Conservation (phyloP, 305 asterid genomes). For the Fraxinus greggii region DNA sequence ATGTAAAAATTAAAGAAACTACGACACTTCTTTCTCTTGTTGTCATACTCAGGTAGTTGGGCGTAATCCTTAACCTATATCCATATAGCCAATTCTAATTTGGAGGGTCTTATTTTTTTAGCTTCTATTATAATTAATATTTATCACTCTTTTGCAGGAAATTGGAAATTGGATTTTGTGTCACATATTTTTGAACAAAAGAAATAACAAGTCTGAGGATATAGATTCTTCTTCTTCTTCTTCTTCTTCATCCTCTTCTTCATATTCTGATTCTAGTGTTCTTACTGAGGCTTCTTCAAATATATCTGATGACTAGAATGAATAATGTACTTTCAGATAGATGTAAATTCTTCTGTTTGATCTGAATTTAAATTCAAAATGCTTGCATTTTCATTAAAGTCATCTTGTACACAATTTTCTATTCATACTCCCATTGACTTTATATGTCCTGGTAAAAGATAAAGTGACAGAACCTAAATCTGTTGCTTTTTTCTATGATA, state of each 20-base stretch:
- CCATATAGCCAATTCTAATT: too few relatives aligned
- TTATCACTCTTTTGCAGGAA: slow-evolving; percentile 29
- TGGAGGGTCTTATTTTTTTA: too few relatives aligned
- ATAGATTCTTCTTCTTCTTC: slow-evolving; percentile 22
- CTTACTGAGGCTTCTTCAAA: slow-evolving; percentile 46
- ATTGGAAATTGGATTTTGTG: slow-evolving; percentile 64
- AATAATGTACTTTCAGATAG: slow-evolving; percentile 1
- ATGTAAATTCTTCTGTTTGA: not conserved
- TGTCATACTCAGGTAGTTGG: too few relatives aligned
- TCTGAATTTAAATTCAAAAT: not conserved
- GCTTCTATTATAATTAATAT: too few relatives aligned
- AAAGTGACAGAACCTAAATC: slow-evolving; percentile 3
- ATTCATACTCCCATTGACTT: not conserved
- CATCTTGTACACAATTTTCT: not conserved
- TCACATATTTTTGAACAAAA: slow-evolving; percentile 47
- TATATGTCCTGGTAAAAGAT: not conserved
- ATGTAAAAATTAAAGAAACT: too few relatives aligned
- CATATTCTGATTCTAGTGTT: slow-evolving; percentile 48
- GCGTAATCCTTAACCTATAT: too few relatives aligned
- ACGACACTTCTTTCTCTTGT: too few relatives aligned
- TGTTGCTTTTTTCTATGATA: slow-evolving; percentile 17
- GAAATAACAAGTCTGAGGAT: slow-evolving; percentile 26
- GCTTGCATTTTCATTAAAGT: not conserved
- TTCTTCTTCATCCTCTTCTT: slow-evolving; percentile 34
- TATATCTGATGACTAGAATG: slow-evolving; percentile 22